Base-by-base conservation (phyloP, 2,329 filamentous ascomycete species). In the Chrysoporthe deuterocubensis region DNA sequence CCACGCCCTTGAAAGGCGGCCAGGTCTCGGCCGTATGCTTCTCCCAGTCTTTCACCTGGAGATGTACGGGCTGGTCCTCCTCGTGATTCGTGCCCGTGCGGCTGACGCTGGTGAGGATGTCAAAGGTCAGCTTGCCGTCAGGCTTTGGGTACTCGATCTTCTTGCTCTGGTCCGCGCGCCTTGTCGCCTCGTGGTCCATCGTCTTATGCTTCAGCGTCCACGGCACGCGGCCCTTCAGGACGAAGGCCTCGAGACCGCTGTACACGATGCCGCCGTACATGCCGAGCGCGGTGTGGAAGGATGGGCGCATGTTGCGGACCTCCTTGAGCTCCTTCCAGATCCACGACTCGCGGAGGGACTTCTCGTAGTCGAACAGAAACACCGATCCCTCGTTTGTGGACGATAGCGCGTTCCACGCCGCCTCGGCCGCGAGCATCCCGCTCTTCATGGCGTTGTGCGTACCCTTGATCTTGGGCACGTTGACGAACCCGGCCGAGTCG, bases 131-230 rank as follows among this genome's bases (percentile, higher is more conserved):
- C 81, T 96, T 92, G 73, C 94, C 94, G 77, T 99, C 96, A 1
- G 96, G 96, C 83, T 98, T 99, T 65, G 93, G 92, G 76, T 99
- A 99, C 76, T 96, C 93, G 75, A 99, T 98, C 83, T 96, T 97
- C 73, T 86, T 81, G 81, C 88, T 95, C 75, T 92, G 78, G 73
- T 94, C 92, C 16, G 95, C 95, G 7, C 84, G 82, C 79, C 93
- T 93, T 5, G 95, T 99, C 52, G 91, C 88, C 2, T 85, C 90
- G 73, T 93, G 83, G 79, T 99, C 96, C 13, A 89, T 85, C 32
- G 87, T 84, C 75, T 91, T 90, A 81, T 99, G 94, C 78, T 91
- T 94, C 62, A 99, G 81, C 0, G 96, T 99, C 94, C 95, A 99
- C 4, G 96, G 96, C 21, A 88, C 88, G 71, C 89, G 90, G 75